phyloP scores from a whole-genome alignment of 129 eudicot species.

The Lactuca sativa region DNA sequence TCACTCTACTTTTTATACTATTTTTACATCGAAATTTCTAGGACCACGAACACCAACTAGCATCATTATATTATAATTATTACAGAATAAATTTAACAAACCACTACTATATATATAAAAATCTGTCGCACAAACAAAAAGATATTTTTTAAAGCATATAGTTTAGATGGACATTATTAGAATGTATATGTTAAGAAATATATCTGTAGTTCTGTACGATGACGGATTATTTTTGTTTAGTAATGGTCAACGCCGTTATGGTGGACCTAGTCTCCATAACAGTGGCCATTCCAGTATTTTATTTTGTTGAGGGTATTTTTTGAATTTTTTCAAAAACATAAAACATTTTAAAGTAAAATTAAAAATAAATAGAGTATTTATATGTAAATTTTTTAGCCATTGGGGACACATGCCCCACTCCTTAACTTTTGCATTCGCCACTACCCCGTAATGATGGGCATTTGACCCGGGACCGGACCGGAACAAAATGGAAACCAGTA shows the following conservation, averaged over 20 bases:
- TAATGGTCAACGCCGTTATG: not conserved
- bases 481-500: too few species aligned
- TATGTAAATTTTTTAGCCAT: too few species aligned
- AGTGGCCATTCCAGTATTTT: too few species aligned
- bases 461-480: too few species aligned
- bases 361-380: too few species aligned
- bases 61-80: not conserved
- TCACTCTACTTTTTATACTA: not conserved
- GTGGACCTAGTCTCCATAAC: too few species aligned
- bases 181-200: not conserved
- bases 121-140: not conserved
- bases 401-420: too few species aligned
- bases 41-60: constrained; percentile 26
- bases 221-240: not conserved
- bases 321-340: too few species aligned
- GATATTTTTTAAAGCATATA: not conserved
- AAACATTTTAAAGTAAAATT: too few species aligned
- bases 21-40: not conserved
- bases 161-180: not conserved
- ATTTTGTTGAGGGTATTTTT: too few species aligned
- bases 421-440: too few species aligned
- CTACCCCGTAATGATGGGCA: too few species aligned
- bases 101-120: not conserved
- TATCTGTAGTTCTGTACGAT: not conserved
- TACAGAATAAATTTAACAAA: not conserved